A percentile compares a stretch with the other conserved stretches of the same genome.
Conservation (phyloP, 345 rosid genomes). For the Orychophragmus violaceus region DNA sequence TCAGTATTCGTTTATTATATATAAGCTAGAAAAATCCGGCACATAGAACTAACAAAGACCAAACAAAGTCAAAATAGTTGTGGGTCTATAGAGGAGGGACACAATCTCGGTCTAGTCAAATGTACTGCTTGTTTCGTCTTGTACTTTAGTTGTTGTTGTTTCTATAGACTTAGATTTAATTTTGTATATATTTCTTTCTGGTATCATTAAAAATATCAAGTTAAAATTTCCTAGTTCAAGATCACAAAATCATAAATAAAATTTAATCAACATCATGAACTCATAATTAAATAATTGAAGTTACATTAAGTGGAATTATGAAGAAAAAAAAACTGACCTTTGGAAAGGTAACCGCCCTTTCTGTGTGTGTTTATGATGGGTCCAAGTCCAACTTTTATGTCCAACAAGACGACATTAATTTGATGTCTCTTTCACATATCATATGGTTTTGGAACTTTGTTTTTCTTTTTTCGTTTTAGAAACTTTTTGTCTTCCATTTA, state of each 20-base stretch:
- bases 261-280: not conserved
- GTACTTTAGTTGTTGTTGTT: conserved; percentile 17
- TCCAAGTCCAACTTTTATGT: conserved; percentile 36
- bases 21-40: not conserved
- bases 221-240: not conserved
- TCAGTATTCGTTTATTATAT: not conserved
- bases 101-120: conserved; percentile 44
- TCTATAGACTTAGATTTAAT: conserved; percentile 19
- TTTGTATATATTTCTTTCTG: not conserved
- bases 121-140: conserved; percentile 16
- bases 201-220: not conserved
- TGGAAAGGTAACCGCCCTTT: conserved; percentile 35
- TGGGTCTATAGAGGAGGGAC: conserved; percentile 27
- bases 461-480: conserved; percentile 10
- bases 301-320: conserved; percentile 1
- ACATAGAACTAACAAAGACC: conserved; percentile 16
- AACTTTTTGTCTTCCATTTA: conserved; percentile 32
- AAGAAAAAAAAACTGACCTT: conserved; percentile 22
- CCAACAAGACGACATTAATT: conserved; percentile 32
- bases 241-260: not conserved
- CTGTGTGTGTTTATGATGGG: conserved; percentile 28
- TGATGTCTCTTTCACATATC: conserved; percentile 36
- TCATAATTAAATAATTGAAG: conserved; percentile 7
- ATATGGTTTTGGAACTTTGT: conserved; percentile 24
- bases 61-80: conserved; percentile 27